phyloP scores from a whole-genome alignment of 805 yeast species.

The Nakazawaea pomicola region DNA sequence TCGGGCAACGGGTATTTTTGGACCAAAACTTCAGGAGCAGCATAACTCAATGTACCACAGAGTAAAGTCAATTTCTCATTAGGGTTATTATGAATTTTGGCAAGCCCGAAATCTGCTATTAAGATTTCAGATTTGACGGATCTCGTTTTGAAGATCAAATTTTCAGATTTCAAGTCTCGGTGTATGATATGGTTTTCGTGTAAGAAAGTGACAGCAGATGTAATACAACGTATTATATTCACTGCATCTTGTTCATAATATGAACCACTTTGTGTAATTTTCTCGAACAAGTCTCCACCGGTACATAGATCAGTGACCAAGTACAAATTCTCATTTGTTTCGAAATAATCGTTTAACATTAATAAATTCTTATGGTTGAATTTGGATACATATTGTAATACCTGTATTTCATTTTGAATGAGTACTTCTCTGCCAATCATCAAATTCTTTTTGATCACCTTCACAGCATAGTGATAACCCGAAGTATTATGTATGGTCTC shows the following conservation, averaged over 20 bases:
- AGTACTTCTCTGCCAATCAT: slow-evolving; percentile 16
- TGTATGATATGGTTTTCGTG: slow-evolving; percentile 92
- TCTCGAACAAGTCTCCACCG: slow-evolving; percentile 71
- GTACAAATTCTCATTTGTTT: slow-evolving; percentile 50
- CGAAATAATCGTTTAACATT: slow-evolving; percentile 49
- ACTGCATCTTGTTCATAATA: slow-evolving; percentile 58
- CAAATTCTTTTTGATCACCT: slow-evolving; percentile 44
- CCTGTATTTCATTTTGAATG: slow-evolving; percentile 59
- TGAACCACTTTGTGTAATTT: slow-evolving; percentile 61
- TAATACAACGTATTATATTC: slow-evolving; percentile 47
- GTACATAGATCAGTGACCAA: slow-evolving; percentile 68
- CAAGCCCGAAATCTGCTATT: slow-evolving; percentile 79
- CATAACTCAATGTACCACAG: slow-evolving; percentile 86
- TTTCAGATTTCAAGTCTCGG: slow-evolving; percentile 92
- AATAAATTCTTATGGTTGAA: slow-evolving; percentile 71
- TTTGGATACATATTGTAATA: slow-evolving; percentile 41
- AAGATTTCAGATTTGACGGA: slow-evolving; percentile 62
- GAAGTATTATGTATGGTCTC: slow-evolving; percentile 55
- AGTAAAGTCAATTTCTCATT: slow-evolving; percentile 72
- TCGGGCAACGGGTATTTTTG: slow-evolving; percentile 10
- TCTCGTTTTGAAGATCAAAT: slow-evolving; percentile 62
- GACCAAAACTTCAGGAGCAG: slow-evolving; percentile 70
- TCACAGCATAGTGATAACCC: slow-evolving; percentile 66
- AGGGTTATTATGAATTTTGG: slow-evolving; percentile 63
- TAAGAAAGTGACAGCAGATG: slow-evolving; percentile 70